A percentile compares a stretch with the other conserved stretches of the same genome.
Conservation (phyloP, 179 eudicot species). For the Beta lomatogona region DNA sequence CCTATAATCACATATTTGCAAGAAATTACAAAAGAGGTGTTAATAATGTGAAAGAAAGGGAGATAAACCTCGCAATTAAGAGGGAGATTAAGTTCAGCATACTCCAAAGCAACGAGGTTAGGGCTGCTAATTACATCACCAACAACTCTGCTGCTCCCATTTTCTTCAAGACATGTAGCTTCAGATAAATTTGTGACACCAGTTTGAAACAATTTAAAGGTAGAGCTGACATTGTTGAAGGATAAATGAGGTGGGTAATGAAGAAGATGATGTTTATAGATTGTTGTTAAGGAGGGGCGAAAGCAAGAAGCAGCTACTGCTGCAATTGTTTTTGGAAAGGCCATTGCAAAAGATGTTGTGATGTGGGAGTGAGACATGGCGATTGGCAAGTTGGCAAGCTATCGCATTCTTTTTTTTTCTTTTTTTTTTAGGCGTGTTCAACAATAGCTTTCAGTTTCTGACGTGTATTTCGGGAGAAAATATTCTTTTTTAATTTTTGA, state of each 20-base stretch:
- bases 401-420: too few species aligned
- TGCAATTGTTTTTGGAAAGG: background rate
- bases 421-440: too few species aligned
- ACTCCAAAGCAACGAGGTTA: slow-evolving; percentile 56
- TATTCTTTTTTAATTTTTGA: too few species aligned
- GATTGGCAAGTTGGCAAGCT: too few species aligned
- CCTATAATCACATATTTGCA: background rate
- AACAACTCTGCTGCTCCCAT: background rate
- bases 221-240: background rate
- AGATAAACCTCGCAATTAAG: slow-evolving; percentile 39
- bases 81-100: slow-evolving; percentile 62
- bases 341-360: background rate
- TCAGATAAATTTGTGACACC: slow-evolving; percentile 16
- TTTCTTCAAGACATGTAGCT: slow-evolving; percentile 12
- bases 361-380: slow-evolving; percentile 4
- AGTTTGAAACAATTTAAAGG: background rate
- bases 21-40: background rate
- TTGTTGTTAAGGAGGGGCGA: background rate
- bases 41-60: background rate
- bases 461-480: too few species aligned
- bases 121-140: slow-evolving; percentile 39
- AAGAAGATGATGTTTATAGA: background rate
- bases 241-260: slow-evolving; percentile 14
- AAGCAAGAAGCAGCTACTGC: background rate
- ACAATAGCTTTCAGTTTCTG: too few species aligned